Conservation (phyloP, 2,329 filamentous ascomycete species). For the Emericellopsis cladophorae region DNA sequence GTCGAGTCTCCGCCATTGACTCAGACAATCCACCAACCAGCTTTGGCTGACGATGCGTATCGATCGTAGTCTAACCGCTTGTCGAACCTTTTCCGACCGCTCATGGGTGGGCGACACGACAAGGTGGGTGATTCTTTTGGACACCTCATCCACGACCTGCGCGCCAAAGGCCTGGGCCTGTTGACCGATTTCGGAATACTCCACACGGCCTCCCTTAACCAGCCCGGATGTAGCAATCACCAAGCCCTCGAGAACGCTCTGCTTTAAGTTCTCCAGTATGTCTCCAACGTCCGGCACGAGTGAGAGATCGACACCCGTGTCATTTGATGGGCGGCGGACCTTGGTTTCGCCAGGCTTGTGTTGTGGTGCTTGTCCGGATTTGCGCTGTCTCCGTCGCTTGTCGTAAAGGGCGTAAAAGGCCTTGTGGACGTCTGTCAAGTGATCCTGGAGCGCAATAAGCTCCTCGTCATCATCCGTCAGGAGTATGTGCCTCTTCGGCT, state of each 20-base stretch:
- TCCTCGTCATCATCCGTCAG: constrained; percentile 83
- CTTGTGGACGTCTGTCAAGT: constrained; percentile 62
- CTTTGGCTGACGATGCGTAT: constrained; percentile 87
- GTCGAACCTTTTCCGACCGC: constrained; percentile 81
- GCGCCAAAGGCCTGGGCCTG: constrained; percentile 85
- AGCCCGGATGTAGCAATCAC: constrained; percentile 84
- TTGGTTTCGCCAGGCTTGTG: constrained; percentile 18
- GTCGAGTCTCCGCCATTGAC: constrained; percentile 69
- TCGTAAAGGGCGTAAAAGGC: constrained; percentile 81
- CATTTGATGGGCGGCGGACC: constrained; percentile 17
- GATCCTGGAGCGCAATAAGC: constrained; percentile 61
- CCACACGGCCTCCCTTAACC: constrained; percentile 70
- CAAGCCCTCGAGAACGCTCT: constrained; percentile 58
- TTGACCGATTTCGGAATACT: constrained; percentile 72
- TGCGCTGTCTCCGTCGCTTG: constrained; percentile 25
- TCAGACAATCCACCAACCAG: constrained; percentile 79
- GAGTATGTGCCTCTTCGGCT: constrained; percentile 51
- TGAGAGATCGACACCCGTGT: constrained; percentile 29
- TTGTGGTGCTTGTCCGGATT: constrained; percentile 16
- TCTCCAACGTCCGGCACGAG: constrained; percentile 72
- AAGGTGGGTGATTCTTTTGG: constrained; percentile 56
- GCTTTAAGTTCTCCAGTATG: constrained; percentile 76
- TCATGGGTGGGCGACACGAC: constrained; percentile 59
- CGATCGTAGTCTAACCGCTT: constrained; percentile 64
- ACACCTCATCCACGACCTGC: constrained; percentile 41